phyloP scores from a whole-genome alignment of 805 yeast genomes.

The Metschnikowia matae region DNA sequence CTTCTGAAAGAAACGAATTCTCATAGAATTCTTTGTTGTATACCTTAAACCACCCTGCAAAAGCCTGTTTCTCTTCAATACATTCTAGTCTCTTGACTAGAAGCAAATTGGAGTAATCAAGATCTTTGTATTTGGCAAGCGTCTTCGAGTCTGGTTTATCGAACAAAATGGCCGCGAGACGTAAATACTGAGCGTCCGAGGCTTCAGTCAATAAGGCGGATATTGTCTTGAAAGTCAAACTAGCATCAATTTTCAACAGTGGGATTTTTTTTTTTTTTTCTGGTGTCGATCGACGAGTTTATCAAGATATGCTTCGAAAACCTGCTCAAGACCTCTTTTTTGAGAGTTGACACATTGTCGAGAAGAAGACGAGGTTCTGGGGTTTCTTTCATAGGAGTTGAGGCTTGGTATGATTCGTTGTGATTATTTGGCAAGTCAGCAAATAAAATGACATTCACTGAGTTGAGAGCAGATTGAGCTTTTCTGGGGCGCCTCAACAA shows the following conservation, averaged over 20 bases:
- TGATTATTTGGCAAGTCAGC: conserved; percentile 37
- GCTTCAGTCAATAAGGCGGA: conserved; percentile 7
- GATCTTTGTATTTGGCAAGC: conserved; percentile 6
- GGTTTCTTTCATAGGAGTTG: conserved; percentile 22
- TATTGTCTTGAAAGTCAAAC: conserved; percentile 21
- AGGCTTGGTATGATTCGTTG: conserved; percentile 16
- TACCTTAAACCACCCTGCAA: conserved; percentile 56
- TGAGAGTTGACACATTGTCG: neutral
- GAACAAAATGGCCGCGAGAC: conserved; percentile 61
- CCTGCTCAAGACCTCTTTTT: conserved; percentile 14
- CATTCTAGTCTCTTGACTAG: conserved; percentile 17
- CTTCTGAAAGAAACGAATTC: conserved; percentile 22
- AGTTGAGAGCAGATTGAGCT: conserved; percentile 24
- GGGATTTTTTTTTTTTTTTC: conserved; percentile 32
- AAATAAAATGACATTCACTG: conserved; percentile 48
- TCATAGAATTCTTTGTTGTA: conserved; percentile 34
- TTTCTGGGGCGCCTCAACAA: conserved; percentile 4
- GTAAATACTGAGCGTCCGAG: conserved; percentile 41
- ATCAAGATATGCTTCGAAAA: conserved; percentile 3
- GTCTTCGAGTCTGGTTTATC: conserved; percentile 17
- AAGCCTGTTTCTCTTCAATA: conserved; percentile 37
- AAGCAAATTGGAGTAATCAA: conserved; percentile 12
- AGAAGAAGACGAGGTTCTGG: conserved; percentile 6
- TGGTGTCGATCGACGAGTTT: conserved; percentile 18
- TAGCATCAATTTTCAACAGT: conserved; percentile 8